Evolutionary conservation across 208 protist species (phyloP).

Genomic region (Acanthamoeba lenticulata): DNA sequence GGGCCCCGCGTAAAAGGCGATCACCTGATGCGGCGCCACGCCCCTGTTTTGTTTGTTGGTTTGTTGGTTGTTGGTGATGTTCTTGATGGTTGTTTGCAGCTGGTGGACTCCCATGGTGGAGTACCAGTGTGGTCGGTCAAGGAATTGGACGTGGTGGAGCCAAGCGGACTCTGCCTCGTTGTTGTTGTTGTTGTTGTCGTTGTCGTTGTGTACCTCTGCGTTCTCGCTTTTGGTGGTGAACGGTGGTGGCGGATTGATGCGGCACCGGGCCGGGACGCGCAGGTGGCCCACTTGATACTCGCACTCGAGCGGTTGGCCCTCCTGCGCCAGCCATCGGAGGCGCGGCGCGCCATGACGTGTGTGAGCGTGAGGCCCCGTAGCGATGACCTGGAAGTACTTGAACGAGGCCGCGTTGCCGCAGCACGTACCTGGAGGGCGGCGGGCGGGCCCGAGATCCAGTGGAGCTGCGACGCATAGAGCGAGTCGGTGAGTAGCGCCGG

Average conservation of each 20-base stretch:
- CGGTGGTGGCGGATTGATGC: neutral
- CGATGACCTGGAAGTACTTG: too few species aligned
- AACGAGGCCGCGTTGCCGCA: too few species aligned
- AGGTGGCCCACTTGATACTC: conserved; percentile 19
- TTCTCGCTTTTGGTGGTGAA: too few species aligned
- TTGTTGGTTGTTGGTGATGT: neutral
- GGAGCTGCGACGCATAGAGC: neutral
- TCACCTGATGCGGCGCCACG: neutral
- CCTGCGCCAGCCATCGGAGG: neutral
- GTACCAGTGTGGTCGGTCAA: conserved; percentile 28
- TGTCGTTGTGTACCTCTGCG: too few species aligned
- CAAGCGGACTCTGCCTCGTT: neutral
- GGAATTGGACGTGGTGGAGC: neutral
- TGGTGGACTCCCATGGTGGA: neutral
- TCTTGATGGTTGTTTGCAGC: neutral
- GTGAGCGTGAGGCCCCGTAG: neutral
- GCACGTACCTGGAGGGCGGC: neutral
- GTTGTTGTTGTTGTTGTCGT: neutral
- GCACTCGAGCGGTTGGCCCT: neutral
- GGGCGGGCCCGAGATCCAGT: neutral
- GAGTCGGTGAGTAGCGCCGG: conserved; percentile 6
- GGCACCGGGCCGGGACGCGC: neutral
- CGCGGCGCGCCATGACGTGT: neutral
- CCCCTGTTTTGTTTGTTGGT: neutral
- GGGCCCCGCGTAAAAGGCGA: conserved; percentile 24